phyloP scores from a whole-genome alignment of 176 grass and related monocot genomes.

The Hsuehochloa calcarea region DNA sequence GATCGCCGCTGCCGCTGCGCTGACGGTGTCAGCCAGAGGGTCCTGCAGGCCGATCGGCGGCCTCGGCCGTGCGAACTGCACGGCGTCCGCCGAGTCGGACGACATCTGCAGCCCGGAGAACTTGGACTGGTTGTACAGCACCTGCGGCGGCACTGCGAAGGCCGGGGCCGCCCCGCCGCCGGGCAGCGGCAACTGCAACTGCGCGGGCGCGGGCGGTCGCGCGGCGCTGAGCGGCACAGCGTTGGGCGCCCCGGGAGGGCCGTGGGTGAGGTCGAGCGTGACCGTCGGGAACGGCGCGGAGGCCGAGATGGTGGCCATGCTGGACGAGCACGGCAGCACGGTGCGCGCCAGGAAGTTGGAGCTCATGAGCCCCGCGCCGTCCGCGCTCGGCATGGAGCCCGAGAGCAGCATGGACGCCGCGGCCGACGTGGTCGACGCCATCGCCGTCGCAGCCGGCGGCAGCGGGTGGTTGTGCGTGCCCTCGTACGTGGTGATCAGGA shows the following conservation, averaged over 20 bases:
- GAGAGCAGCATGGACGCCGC: conserved; percentile 87
- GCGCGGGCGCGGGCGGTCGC: conserved; percentile 13
- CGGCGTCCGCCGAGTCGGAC: conserved; percentile 14
- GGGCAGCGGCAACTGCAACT: conserved; percentile 48
- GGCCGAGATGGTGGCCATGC: conserved; percentile 86
- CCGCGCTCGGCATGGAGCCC: conserved; percentile 73
- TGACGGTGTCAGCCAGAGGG: conserved; percentile 54
- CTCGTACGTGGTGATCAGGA: conserved; percentile 92
- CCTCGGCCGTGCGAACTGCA: conserved; percentile 47
- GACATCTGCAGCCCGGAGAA: conserved; percentile 82
- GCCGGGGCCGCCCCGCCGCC: conserved; percentile 16
- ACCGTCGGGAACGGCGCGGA: conserved; percentile 91
- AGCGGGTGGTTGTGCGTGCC: conserved; percentile 92
- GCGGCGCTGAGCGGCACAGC: conserved; percentile 44
- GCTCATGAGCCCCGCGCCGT: conserved; percentile 48
- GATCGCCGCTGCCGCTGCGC: conserved; percentile 73
- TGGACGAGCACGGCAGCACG: conserved; percentile 80
- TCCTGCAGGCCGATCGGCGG: conserved; percentile 14
- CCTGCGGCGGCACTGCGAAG: conserved; percentile 41
- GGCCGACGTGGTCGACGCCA: conserved; percentile 89
- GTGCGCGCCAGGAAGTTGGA: conserved; percentile 70
- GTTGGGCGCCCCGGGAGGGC: conserved; percentile 21
- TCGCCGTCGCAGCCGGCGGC: conserved; percentile 88
- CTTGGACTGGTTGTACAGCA: conserved; percentile 61
- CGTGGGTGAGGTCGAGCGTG: conserved; percentile 84